These are phyloP conservation scores for Blepharisma stoltei DNA, from an alignment of 73 alveolate genomes.

Conservation along the genomic window DNA sequence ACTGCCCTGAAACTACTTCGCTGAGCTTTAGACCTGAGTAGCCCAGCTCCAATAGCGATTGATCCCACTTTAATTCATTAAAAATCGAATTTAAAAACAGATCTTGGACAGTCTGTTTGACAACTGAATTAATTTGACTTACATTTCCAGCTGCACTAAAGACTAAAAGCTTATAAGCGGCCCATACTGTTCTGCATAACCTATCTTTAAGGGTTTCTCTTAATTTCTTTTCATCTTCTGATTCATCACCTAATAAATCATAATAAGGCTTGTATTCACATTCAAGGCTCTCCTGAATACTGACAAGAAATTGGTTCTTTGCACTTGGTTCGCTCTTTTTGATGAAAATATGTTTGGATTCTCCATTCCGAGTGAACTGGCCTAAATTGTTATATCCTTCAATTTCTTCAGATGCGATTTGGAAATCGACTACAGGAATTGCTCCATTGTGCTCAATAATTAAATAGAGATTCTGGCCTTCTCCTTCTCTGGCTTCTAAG, in stretches of 20 bases:
- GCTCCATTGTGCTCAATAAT: background rate
- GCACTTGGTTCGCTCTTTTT: background rate
- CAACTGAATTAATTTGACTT: too few relatives aligned
- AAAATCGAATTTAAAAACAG: too few relatives aligned
- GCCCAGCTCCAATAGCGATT: too few relatives aligned
- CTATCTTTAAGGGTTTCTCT: background rate
- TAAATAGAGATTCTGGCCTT: too few relatives aligned
- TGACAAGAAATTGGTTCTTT: background rate
- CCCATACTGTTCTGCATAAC: background rate
- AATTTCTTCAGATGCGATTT: background rate
- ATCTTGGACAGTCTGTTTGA: too few relatives aligned
- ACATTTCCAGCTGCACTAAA: too few relatives aligned
- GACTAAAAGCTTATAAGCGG: too few relatives aligned
- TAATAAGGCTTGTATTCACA: background rate
- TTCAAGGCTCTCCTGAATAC: background rate
- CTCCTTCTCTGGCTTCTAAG: too few relatives aligned
- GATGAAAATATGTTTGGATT: background rate
- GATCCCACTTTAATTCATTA: too few relatives aligned
- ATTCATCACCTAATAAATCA: background rate
- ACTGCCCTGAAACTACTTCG: constrained; percentile 1
- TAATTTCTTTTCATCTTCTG: background rate
- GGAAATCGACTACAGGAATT: background rate
- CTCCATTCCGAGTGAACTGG: background rate
- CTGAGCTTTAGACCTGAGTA: background rate
- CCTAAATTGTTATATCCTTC: background rate